phyloP scores from a whole-genome alignment of 2,329 filamentous ascomycete genomes.

The Fusarium sp. region DNA sequence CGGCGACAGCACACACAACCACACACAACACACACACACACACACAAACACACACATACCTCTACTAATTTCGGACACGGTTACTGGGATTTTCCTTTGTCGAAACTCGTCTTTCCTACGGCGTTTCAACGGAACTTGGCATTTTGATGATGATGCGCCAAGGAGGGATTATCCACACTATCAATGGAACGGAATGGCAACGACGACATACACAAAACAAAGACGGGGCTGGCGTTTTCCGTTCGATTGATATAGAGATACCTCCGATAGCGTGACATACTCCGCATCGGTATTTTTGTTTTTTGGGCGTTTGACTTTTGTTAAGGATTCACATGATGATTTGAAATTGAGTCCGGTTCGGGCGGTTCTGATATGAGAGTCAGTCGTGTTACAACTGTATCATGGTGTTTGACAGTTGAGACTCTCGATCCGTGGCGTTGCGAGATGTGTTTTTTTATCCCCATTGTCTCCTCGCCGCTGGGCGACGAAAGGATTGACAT shows the following conservation, averaged over 20 bases:
- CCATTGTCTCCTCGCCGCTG: conserved; percentile 16
- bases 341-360: conserved; percentile 24
- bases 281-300: conserved; percentile 36
- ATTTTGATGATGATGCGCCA: conserved; percentile 36
- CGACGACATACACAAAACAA: conserved; percentile 36
- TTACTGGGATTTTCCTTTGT: conserved; percentile 14
- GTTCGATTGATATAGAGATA: conserved; percentile 45
- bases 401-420: conserved; percentile 3
- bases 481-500: conserved; percentile 29
- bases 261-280: conserved; percentile 38
- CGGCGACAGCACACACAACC: conserved; percentile 2
- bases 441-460: conserved; percentile 30
- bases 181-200: conserved; percentile 43
- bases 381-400: conserved; percentile 14
- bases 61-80: conserved; percentile 10
- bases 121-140: conserved; percentile 36
- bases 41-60: too few species aligned
- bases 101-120: conserved; percentile 15
- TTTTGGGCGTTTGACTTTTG: conserved; percentile 20
- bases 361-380: conserved; percentile 34
- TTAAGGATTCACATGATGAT: conserved; percentile 19
- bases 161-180: conserved; percentile 39
- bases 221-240: conserved; percentile 42
- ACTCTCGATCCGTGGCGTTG: conserved; percentile 11
- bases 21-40: too few species aligned